Evolutionary conservation across 176 grass and related monocot species (phyloP).

Genomic region (Zizania latifolia): DNA sequence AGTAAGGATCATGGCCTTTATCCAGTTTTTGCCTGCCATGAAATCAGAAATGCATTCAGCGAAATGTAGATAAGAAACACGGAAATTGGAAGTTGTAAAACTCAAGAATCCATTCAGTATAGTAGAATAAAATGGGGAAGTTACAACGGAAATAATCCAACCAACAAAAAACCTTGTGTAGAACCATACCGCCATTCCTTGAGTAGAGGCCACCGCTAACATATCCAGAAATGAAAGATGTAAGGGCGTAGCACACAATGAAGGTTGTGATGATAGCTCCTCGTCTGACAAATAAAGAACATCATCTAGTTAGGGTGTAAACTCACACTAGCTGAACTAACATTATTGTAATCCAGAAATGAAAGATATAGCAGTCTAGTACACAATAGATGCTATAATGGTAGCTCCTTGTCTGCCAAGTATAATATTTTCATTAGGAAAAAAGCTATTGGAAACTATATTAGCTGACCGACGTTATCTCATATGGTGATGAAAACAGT

Average conservation of each 20-base stretch:
- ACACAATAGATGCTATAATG: conserved; percentile 37
- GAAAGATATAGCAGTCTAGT: conserved; percentile 28
- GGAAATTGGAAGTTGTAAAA: conserved; percentile 13
- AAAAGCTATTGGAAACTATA: neutral
- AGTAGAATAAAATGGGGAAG: neutral
- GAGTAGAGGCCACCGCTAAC: conserved; percentile 97
- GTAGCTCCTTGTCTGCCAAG: conserved; percentile 45
- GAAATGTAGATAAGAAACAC: neutral
- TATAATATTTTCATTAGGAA: neutral
- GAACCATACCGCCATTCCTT: conserved; percentile 82
- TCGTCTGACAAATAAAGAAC: conserved; percentile 48
- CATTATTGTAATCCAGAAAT: conserved; percentile 12
- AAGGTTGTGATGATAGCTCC: conserved; percentile 96
- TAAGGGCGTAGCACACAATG: conserved; percentile 98
- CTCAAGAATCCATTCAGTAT: neutral
- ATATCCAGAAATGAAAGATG: conserved; percentile 98
- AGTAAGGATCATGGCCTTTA: conserved; percentile 89
- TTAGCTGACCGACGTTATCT: neutral
- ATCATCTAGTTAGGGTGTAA: neutral
- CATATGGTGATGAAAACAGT: neutral
- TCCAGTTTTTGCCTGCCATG: conserved; percentile 91
- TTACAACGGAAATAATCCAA: neutral
- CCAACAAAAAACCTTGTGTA: conserved; percentile 1
- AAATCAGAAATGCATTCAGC: conserved; percentile 28
- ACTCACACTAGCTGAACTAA: neutral